Evolutionary conservation across 2,329 filamentous ascomycete species (phyloP).

Genomic region (Monilinia fructicola): DNA sequence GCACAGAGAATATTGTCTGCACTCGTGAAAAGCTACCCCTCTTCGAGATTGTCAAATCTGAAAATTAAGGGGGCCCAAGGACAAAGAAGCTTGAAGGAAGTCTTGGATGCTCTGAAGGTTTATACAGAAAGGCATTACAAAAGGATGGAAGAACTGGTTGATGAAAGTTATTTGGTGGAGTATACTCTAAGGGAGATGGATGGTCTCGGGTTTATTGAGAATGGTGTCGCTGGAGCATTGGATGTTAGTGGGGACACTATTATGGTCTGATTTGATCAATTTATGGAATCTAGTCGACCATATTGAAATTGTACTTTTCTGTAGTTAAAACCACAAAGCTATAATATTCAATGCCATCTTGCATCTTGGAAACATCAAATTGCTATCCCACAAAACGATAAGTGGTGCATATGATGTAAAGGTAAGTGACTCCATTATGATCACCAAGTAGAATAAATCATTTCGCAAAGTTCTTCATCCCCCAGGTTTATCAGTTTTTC

Average conservation of each 20-base stretch:
- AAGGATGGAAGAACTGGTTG: slow-evolving; percentile 82
- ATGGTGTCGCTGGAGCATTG: slow-evolving; percentile 2
- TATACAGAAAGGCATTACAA: slow-evolving; percentile 95
- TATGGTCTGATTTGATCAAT: slow-evolving; percentile 18
- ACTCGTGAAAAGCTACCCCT: slow-evolving; percentile 77
- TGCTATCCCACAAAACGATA: too few relatives aligned
- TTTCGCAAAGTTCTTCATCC: too few relatives aligned
- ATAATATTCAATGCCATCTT: background rate
- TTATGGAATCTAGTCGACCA: background rate
- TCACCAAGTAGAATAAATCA: too few relatives aligned
- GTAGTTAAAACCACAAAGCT: background rate
- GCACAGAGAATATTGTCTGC: slow-evolving; percentile 83
- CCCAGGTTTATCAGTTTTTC: too few relatives aligned
- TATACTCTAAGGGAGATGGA: slow-evolving; percentile 96
- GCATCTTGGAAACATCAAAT: background rate
- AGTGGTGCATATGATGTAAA: too few relatives aligned
- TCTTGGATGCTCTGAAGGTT: slow-evolving; percentile 80
- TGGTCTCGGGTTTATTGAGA: slow-evolving; percentile 36
- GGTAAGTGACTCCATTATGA: too few relatives aligned
- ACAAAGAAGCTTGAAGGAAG: slow-evolving; percentile 72
- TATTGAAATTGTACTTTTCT: background rate
- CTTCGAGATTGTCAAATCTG: slow-evolving; percentile 70
- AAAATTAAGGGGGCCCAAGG: slow-evolving; percentile 58
- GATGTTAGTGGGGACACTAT: slow-evolving; percentile 19
- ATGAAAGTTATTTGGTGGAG: slow-evolving; percentile 92